Evolutionary conservation across 345 rosid genomes (phyloP).

Genomic region (Mercurialis annua): DNA sequence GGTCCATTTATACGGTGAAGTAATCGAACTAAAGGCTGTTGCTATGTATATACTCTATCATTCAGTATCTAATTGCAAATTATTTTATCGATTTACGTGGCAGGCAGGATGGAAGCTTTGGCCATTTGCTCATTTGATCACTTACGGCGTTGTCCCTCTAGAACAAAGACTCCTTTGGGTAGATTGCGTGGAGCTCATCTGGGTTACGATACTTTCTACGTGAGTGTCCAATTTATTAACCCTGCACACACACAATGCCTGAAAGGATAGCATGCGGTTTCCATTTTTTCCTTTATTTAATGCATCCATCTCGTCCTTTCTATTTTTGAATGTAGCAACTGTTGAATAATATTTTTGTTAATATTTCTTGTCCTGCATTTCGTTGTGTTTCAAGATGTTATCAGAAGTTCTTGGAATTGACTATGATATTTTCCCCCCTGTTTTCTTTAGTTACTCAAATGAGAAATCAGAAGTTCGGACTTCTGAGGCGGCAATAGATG

Average conservation of each 20-base stretch:
- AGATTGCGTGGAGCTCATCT: constrained; percentile 86
- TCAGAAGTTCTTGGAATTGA: neutral
- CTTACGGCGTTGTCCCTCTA: constrained; percentile 72
- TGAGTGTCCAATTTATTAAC: constrained; percentile 32
- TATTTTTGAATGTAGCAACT: neutral
- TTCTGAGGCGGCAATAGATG: constrained; percentile 37
- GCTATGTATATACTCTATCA: too few relatives aligned
- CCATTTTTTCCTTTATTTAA: neutral
- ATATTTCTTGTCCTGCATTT: too few relatives aligned
- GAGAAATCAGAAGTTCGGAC: constrained; percentile 66
- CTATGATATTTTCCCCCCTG: neutral
- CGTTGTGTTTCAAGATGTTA: neutral
- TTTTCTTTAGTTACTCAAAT: constrained; percentile 60
- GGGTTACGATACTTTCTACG: constrained; percentile 92
- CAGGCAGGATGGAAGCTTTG: constrained; percentile 98
- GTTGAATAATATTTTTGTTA: too few relatives aligned
- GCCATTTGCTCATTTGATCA: constrained; percentile 90
- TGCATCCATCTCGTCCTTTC: neutral
- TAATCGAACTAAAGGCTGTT: neutral
- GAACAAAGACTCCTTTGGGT: constrained; percentile 98
- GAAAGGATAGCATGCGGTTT: neutral
- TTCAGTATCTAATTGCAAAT: neutral
- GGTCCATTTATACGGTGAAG: neutral
- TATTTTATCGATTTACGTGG: constrained; percentile 7
- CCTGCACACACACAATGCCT: neutral